Conservation (phyloP, 177 flowering plant species). For the Vitis hybrid region DNA sequence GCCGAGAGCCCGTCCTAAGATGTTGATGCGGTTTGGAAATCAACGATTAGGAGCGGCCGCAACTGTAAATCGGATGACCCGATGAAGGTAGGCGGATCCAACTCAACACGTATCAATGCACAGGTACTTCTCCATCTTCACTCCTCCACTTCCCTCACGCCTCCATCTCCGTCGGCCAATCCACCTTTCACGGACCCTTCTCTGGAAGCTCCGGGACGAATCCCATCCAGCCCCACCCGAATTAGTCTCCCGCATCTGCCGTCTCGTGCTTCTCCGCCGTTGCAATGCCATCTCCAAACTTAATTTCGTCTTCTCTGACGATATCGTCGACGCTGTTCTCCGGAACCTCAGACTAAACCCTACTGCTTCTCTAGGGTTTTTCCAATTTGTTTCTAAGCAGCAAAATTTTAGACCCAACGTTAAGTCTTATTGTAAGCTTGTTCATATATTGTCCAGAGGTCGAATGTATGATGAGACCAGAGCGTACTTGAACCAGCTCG, state of each 20-base stretch:
- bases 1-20: no score
- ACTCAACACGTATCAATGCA: slow-evolving; percentile 4
- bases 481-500: slow-evolving; percentile 45
- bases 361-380: slow-evolving; percentile 48
- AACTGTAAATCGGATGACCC: no score
- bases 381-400: slow-evolving; percentile 53
- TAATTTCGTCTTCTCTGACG: slow-evolving; percentile 54
- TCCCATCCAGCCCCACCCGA: slow-evolving; percentile 35
- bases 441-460: slow-evolving; percentile 71
- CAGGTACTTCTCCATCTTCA: slow-evolving; percentile 4
- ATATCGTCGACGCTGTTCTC: slow-evolving; percentile 56
- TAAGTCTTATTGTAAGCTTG: slow-evolving; percentile 53
- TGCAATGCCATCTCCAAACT: slow-evolving; percentile 33
- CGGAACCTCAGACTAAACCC: slow-evolving; percentile 54
- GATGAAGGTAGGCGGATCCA: no score
- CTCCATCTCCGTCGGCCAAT: slow-evolving; percentile 20
- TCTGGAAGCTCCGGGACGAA: slow-evolving; percentile 53
- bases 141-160: slow-evolving; percentile 5
- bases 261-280: slow-evolving; percentile 43
- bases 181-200: slow-evolving; percentile 35
- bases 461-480: slow-evolving; percentile 59
- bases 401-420: slow-evolving; percentile 52
- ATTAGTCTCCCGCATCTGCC: slow-evolving; percentile 43
- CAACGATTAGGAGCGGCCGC: no score
- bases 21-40: no score